Evolutionary conservation across 306 rosid species (phyloP).

Genomic region (Sicyos edulis): DNA sequence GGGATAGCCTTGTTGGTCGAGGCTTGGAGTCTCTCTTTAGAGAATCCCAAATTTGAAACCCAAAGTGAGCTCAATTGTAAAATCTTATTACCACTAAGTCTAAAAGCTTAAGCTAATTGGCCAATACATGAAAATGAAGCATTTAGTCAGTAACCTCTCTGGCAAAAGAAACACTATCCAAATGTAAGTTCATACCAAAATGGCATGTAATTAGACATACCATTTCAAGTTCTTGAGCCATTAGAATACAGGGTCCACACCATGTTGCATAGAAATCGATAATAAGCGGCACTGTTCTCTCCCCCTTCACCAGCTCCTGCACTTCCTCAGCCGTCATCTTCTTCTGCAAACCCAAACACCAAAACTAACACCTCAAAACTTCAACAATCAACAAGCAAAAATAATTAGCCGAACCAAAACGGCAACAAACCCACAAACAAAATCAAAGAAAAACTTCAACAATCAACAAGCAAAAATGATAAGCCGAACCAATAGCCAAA

Average conservation of each 20-base stretch:
- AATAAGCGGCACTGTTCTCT: constrained; percentile 71
- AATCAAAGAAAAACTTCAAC: constrained; percentile 17
- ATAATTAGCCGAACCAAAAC: neutral
- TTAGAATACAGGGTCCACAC: constrained; percentile 93
- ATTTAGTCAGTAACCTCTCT: neutral
- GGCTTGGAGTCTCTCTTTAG: no score
- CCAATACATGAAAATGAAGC: neutral
- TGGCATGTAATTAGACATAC: constrained; percentile 33
- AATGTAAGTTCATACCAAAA: neutral
- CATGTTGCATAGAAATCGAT: constrained; percentile 91
- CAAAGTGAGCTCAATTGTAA: neutral
- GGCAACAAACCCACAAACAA: neutral
- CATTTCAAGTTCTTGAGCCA: constrained; percentile 98
- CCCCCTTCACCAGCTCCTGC: constrained; percentile 86
- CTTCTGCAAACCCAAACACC: constrained; percentile 40
- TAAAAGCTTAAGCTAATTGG: neutral
- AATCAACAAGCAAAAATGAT: neutral
- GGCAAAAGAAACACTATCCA: neutral
- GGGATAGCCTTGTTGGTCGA: no score
- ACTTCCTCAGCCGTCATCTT: constrained; percentile 71
- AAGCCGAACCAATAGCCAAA: neutral
- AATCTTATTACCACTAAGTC: neutral
- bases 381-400: neutral
- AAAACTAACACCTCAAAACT: neutral
- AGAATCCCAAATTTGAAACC: no score